Base-by-base conservation (phyloP, 208 protist genomes). In the Lotmaria passim region DNA sequence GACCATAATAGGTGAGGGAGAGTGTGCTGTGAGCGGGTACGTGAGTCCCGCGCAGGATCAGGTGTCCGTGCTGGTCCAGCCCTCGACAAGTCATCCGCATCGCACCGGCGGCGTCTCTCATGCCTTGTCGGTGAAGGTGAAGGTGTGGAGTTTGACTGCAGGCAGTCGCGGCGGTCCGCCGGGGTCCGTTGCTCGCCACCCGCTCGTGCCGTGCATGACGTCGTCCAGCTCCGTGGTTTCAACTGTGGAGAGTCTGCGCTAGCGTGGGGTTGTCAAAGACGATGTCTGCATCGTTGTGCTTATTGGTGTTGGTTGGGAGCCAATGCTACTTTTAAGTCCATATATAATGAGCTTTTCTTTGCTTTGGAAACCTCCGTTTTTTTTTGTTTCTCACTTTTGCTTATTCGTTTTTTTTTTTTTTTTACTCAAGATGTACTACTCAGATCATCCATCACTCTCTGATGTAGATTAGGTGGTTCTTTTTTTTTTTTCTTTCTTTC, bases 1-100 rank as follows among this genome's bases (percentile, higher is more conserved):
- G 56, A 44, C 44, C 11, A 36, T 34, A 10, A 30, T 76, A 4
- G 71, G 71, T 5, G 71, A 76, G 23, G 53, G 62, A 0, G 71
- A 76, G 47, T 70, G 71, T 30, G 71, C 47, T 31, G 52, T 76
- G 30, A 69, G 62, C 62, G 71, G 62, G 0, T 34, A 31, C 8
- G 14, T 76, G 62, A 53, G 38, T 36, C 61, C 71, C 21, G 6
- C 19, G 8, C 50, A 61, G 38, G 56, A 70, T 33, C 56, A 76
- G 17, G 23, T 70, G 17, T 21, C 62, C 10, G 56, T 66, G 28
- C 62, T 76, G 23, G 65, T 70, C 44, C 61, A 51, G n/a, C 62
- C 60, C 11, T 59, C 71, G 11, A 48, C 23, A n/a, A 7, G 7
- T 12, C 14, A 24, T 12, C 0, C 33, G 21, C 62, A 33, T 15